A percentile compares a stretch with the other conserved stretches of the same genome.
These are phyloP conservation scores for Sicyos edulis DNA, from an alignment of 306 rosid genomes.

Conservation along the genomic window DNA sequence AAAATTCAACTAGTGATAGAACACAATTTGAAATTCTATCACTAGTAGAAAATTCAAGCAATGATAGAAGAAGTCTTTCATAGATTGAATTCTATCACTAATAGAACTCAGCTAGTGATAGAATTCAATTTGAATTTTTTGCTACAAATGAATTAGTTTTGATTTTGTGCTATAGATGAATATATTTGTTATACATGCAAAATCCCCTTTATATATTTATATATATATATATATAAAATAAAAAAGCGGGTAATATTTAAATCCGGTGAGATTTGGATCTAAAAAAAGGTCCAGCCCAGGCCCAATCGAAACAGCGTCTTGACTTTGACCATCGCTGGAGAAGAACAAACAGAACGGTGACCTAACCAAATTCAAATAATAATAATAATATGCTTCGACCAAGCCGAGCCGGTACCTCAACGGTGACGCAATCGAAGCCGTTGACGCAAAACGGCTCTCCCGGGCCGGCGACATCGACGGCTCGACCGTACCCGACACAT, in stretches of 20 bases:
- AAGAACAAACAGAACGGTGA: background rate
- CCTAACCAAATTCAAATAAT: background rate
- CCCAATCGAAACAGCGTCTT: background rate
- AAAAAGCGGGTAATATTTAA: background rate
- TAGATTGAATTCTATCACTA: no score
- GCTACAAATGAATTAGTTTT: no score
- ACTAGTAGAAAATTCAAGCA: no score
- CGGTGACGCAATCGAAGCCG: background rate
- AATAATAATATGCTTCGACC: background rate
- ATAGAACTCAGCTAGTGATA: no score
- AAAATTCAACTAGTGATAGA: no score
- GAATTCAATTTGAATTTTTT: no score
- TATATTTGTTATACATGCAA: no score
- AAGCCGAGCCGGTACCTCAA: constrained; percentile 7
- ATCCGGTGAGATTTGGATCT: background rate
- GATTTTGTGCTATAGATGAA: no score
- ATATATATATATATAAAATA: no score
- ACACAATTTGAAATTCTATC: no score
- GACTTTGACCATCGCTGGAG: background rate
- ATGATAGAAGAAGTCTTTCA: no score
- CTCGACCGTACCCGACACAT: constrained; percentile 26
- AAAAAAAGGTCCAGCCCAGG: constrained; percentile 18
- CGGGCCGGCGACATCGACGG: constrained; percentile 22
- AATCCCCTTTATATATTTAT: no score
- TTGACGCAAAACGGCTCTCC: constrained; percentile 17